Evolutionary conservation across 1,284 basidiomycete species (phyloP).

Genomic region (Lentinus polychrous): DNA sequence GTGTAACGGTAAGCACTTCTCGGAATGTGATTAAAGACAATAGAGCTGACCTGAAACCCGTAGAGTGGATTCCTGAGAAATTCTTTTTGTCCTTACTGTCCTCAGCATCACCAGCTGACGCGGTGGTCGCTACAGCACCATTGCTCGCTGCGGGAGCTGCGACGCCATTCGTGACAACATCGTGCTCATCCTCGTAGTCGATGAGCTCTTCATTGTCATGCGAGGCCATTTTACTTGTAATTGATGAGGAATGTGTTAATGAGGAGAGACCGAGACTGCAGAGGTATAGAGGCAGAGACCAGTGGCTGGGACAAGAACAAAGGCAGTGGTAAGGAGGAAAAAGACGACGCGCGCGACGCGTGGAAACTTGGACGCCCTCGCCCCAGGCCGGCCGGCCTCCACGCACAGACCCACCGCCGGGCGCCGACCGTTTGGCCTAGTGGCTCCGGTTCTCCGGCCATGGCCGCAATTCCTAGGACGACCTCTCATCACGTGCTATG

Average conservation of each 20-base stretch:
- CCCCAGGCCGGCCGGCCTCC: slow-evolving; percentile 14
- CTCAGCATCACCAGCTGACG: slow-evolving; percentile 53
- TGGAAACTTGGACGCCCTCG: slow-evolving; percentile 15
- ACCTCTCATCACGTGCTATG: neutral
- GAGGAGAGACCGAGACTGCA: slow-evolving; percentile 9
- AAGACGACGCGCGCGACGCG: slow-evolving; percentile 23
- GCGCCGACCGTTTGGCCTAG: too few species aligned
- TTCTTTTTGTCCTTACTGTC: slow-evolving; percentile 90
- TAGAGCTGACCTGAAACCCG: slow-evolving; percentile 76
- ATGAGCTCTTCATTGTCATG: slow-evolving; percentile 83
- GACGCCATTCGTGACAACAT: slow-evolving; percentile 64
- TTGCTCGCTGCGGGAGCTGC: slow-evolving; percentile 36
- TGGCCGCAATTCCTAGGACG: too few species aligned
- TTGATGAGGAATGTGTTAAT: neutral
- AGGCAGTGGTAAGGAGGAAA: slow-evolving; percentile 26
- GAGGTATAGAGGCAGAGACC: slow-evolving; percentile 17
- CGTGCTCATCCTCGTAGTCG: slow-evolving; percentile 95
- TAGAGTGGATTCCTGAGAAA: slow-evolving; percentile 96
- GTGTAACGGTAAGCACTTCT: slow-evolving; percentile 12
- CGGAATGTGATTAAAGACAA: neutral
- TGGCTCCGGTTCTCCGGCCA: too few species aligned
- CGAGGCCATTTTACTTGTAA: slow-evolving; percentile 47
- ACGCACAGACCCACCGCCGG: neutral
- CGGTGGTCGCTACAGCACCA: slow-evolving; percentile 42
- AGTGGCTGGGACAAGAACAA: slow-evolving; percentile 12